phyloP scores from a whole-genome alignment of 495 filamentous ascomycete genomes.

The Penicillium turbatum region DNA sequence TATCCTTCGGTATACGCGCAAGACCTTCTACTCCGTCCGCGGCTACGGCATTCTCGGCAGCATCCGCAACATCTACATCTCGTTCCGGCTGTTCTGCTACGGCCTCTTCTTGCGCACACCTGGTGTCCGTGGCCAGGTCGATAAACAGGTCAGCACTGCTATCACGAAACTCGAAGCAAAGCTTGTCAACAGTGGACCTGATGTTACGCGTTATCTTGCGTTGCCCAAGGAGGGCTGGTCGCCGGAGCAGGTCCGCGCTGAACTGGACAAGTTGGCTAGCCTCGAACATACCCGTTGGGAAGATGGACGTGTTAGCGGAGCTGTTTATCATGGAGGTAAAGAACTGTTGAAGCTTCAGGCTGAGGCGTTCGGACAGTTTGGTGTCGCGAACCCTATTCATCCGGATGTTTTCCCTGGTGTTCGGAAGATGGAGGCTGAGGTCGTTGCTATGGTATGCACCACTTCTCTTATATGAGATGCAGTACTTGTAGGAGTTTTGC shows the following conservation, averaged over 20 bases:
- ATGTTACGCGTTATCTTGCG: constrained; percentile 65
- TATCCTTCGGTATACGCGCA: constrained; percentile 79
- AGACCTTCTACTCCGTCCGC: constrained; percentile 73
- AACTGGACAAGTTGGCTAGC: constrained; percentile 70
- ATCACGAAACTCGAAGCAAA: constrained; percentile 74
- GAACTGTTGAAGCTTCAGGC: constrained; percentile 79
- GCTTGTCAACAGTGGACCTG: constrained; percentile 69
- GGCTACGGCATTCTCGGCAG: constrained; percentile 86
- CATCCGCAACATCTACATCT: constrained; percentile 63
- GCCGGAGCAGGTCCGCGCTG: constrained; percentile 69
- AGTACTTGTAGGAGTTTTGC: neutral
- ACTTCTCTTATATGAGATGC: neutral
- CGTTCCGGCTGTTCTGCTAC: constrained; percentile 67
- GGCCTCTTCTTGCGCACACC: constrained; percentile 81
- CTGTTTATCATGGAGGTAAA: constrained; percentile 93
- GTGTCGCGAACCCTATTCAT: constrained; percentile 97
- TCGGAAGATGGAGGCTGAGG: constrained; percentile 98
- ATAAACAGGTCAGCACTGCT: constrained; percentile 27
- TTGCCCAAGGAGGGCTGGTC: constrained; percentile 86
- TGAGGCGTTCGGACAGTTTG: constrained; percentile 88
- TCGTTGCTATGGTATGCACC: constrained; percentile 79
- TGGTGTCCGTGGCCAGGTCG: constrained; percentile 61
- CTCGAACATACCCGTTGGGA: constrained; percentile 98
- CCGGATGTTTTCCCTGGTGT: constrained; percentile 98
- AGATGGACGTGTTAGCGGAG: constrained; percentile 88